These are phyloP conservation scores for Sporothrix pseudoabietina DNA, from an alignment of 2,329 filamentous ascomycete genomes.

Conservation along the genomic window DNA sequence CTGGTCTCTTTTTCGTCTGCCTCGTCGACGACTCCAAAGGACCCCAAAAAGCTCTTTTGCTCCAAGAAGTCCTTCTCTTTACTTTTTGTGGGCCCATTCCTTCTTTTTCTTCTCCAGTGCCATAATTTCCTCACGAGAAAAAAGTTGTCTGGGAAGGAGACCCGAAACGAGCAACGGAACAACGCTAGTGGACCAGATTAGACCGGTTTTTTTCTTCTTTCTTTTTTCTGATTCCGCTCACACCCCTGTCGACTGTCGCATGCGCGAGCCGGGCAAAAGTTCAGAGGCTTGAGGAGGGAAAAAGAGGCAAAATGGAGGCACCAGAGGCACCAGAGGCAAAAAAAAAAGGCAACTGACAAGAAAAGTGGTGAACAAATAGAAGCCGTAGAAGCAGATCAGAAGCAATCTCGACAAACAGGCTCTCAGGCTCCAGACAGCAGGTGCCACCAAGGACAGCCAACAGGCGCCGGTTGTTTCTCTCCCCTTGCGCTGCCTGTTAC, in stretches of 20 bases:
- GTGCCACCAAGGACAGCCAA: neutral
- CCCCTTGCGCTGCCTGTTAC: neutral
- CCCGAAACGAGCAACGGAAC: conserved; percentile 31
- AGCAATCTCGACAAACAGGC: neutral
- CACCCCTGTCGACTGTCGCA: conserved; percentile 26
- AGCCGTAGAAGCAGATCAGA: neutral
- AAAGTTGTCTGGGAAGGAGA: conserved; percentile 19
- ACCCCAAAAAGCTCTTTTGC: neutral
- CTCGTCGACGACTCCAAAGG: conserved; percentile 10
- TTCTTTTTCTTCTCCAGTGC: conserved; percentile 20
- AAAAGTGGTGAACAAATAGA: neutral
- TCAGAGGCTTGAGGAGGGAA: neutral
- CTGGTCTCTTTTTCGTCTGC: conserved; percentile 18
- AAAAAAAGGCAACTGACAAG: too few species aligned
- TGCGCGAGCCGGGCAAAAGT: neutral
- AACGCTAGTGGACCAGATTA: conserved; percentile 27
- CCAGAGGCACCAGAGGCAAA: neutral
- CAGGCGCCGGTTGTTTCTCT: neutral
- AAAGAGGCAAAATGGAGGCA: neutral
- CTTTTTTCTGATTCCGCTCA: conserved; percentile 21
- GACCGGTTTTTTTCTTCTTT: neutral
- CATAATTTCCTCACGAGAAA: conserved; percentile 26
- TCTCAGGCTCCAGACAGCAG: neutral
- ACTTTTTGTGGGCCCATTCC: conserved; percentile 28
- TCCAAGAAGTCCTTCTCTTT: neutral